Evolutionary conservation across 1,284 basidiomycete species (phyloP).

Genomic region (Rhodotorula sp.): DNA sequence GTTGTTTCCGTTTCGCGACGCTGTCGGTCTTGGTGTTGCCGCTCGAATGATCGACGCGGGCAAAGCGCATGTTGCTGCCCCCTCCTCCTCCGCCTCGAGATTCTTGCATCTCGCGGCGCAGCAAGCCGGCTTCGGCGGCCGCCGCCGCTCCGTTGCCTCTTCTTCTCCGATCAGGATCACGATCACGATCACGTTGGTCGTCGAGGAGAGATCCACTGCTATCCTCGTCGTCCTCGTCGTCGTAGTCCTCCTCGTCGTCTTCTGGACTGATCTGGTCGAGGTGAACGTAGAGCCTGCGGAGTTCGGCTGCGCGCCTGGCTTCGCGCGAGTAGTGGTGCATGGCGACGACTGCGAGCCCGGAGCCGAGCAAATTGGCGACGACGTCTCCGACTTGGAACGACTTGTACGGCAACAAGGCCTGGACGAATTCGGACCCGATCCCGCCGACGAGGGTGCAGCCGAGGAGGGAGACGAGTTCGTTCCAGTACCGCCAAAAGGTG

Average conservation of each 20-base stretch:
- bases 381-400: constrained; percentile 75
- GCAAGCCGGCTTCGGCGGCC: background rate
- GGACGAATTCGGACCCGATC: constrained; percentile 79
- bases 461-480: constrained; percentile 65
- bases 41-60: background rate
- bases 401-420: constrained; percentile 78
- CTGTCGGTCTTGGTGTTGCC: background rate
- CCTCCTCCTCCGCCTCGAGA: background rate
- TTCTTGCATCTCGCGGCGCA: constrained; percentile 1
- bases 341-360: constrained; percentile 65
- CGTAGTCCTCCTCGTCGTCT: constrained; percentile 8
- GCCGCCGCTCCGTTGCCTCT: background rate
- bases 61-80: background rate
- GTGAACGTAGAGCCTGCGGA: constrained; percentile 16
- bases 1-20: background rate
- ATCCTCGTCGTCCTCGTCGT: background rate
- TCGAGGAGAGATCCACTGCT: background rate
- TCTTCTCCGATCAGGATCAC: too few relatives aligned
- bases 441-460: constrained; percentile 72
- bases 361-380: constrained; percentile 76
- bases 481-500: constrained; percentile 79
- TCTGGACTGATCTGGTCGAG: constrained; percentile 12
- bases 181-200: too few relatives aligned
- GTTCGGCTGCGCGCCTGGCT: constrained; percentile 11
- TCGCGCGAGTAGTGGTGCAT: constrained; percentile 45